Evolutionary conservation across 2,329 filamentous ascomycete species (phyloP).

Genomic region (Mollisiaceae sp.): DNA sequence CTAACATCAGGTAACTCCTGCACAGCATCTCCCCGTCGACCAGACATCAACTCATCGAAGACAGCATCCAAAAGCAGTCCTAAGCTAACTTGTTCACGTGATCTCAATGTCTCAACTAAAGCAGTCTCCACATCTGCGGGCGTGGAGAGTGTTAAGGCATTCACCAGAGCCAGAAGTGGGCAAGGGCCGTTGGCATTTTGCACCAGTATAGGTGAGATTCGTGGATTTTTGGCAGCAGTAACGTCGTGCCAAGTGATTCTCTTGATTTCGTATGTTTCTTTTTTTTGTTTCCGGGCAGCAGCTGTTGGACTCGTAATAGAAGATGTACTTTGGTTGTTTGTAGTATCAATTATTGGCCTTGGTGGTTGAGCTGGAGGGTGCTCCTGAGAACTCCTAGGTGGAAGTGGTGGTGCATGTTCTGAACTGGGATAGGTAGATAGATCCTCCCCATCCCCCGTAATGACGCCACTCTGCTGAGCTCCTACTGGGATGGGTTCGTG

Average conservation of each 20-base stretch:
- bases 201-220: slow-evolving; percentile 84
- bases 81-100: slow-evolving; percentile 86
- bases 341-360: slow-evolving; percentile 29
- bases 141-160: slow-evolving; percentile 85
- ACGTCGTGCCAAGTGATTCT: slow-evolving; percentile 84
- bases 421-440: slow-evolving; percentile 24
- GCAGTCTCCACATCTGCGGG: slow-evolving; percentile 69
- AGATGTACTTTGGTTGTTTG: slow-evolving; percentile 23
- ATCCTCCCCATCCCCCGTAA: slow-evolving; percentile 26
- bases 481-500: slow-evolving; percentile 29
- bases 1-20: slow-evolving; percentile 80
- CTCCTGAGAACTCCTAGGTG: slow-evolving; percentile 36
- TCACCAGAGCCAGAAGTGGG: slow-evolving; percentile 89
- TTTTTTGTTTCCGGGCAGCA: slow-evolving; percentile 35
- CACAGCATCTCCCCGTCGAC: slow-evolving; percentile 64
- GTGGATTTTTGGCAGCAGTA: slow-evolving; percentile 61
- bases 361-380: slow-evolving; percentile 36
- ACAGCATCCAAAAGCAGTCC: slow-evolving; percentile 85
- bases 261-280: slow-evolving; percentile 90
- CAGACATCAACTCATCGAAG: slow-evolving; percentile 90
- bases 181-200: slow-evolving; percentile 96
- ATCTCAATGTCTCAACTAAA: slow-evolving; percentile 76
- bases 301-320: slow-evolving; percentile 27
- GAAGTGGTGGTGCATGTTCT: slow-evolving; percentile 36
- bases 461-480: slow-evolving; percentile 36